Conservation (phyloP, 345 rosid species). For the Gossypium australe region DNA sequence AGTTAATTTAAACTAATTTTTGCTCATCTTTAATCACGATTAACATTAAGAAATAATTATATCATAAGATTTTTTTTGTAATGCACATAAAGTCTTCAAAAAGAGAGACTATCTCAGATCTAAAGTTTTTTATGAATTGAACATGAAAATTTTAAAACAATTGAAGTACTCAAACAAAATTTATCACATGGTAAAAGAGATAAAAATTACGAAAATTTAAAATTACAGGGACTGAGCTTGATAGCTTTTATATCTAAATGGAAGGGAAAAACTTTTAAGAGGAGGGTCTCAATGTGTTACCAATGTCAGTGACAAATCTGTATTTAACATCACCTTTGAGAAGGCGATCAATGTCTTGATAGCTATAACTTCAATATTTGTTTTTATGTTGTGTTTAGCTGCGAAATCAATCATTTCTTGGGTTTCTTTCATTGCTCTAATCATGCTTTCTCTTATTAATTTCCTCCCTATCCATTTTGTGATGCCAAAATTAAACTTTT, state of each 20-base stretch:
- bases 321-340: neutral
- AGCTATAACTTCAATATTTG: neutral
- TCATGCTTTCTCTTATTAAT: neutral
- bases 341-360: neutral
- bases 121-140: too few relatives aligned
- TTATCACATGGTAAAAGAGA: too few relatives aligned
- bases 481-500: neutral
- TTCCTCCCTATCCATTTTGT: neutral
- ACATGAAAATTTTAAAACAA: too few relatives aligned
- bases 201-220: too few relatives aligned
- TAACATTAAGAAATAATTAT: too few relatives aligned
- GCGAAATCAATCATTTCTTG: neutral
- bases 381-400: neutral
- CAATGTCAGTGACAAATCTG: conserved; percentile 12
- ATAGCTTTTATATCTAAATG: neutral
- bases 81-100: too few relatives aligned
- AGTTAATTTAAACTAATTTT: too few relatives aligned
- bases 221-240: neutral
- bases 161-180: too few relatives aligned
- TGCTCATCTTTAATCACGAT: too few relatives aligned
- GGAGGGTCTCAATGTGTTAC: neutral
- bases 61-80: too few relatives aligned
- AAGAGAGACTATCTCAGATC: too few relatives aligned
- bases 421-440: neutral
- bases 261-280: neutral